Percentiles rank a stretch among this genome's conserved stretches.
Conservation (phyloP, 345 rosid genomes). For the Triadica sebifera region DNA sequence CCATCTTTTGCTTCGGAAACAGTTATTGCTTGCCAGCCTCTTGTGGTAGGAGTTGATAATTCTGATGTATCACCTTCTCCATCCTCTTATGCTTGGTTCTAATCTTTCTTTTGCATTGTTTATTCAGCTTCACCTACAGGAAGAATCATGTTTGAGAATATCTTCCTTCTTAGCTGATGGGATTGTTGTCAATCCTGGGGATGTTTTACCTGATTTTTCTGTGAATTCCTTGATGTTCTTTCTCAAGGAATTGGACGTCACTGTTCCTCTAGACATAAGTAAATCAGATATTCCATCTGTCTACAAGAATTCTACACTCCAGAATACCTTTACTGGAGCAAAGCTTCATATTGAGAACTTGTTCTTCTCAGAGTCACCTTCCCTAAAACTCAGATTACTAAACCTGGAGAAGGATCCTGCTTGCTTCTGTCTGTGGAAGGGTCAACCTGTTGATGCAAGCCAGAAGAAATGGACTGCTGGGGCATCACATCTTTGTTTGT, state of each 20-base stretch:
- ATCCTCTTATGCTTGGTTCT: slow-evolving; percentile 8
- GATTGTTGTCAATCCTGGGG: slow-evolving; percentile 77
- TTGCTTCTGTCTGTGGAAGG: slow-evolving; percentile 86
- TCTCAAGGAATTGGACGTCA: slow-evolving; percentile 73
- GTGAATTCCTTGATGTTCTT: slow-evolving; percentile 60
- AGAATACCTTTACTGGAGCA: slow-evolving; percentile 73
- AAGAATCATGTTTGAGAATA: slow-evolving; percentile 95
- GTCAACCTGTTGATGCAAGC: slow-evolving; percentile 95
- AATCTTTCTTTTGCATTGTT: slow-evolving; percentile 13
- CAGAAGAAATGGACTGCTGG: slow-evolving; percentile 82
- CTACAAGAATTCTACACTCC: slow-evolving; percentile 28
- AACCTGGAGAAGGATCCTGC: slow-evolving; percentile 96
- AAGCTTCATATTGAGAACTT: slow-evolving; percentile 80
- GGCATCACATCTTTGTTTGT: slow-evolving; percentile 64
- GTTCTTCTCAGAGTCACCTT: slow-evolving; percentile 83
- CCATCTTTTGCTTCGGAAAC: slow-evolving; percentile 81
- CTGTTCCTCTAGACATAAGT: slow-evolving; percentile 64
- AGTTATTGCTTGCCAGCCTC: slow-evolving; percentile 86
- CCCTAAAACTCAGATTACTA: slow-evolving; percentile 61
- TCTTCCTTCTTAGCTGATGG: slow-evolving; percentile 96
- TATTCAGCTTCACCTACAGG: slow-evolving; percentile 85
- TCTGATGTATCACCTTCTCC: slow-evolving; percentile 3
- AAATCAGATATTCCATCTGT: slow-evolving; percentile 37
- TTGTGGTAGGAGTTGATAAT: slow-evolving; percentile 55
- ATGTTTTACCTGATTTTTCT: slow-evolving; percentile 70